Percentiles rank a stretch among this genome's conserved stretches.
These are phyloP conservation scores for Geotrichum europaeum DNA, from an alignment of 1,139 yeast genomes.

Conservation along the genomic window DNA sequence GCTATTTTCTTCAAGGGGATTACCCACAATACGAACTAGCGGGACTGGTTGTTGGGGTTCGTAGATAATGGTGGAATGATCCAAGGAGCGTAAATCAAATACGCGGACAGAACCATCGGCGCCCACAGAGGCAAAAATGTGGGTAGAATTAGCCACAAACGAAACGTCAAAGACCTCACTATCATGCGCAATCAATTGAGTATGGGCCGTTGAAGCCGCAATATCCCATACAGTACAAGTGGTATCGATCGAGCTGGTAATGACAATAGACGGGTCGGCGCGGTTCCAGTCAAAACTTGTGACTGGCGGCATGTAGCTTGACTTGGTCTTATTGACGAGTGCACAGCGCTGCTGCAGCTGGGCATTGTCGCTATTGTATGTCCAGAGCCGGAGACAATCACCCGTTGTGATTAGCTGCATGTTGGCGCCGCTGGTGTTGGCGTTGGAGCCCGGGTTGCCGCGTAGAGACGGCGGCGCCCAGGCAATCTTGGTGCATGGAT, in stretches of 20 bases:
- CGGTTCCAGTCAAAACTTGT: slow-evolving; percentile 93
- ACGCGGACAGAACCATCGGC: slow-evolving; percentile 93
- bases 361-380: slow-evolving; percentile 39
- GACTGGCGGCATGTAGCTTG: slow-evolving; percentile 46
- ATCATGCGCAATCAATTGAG: slow-evolving; percentile 95
- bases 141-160: slow-evolving; percentile 67
- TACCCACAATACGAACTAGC: slow-evolving; percentile 66
- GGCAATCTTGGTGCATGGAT: slow-evolving; percentile 62
- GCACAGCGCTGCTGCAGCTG: slow-evolving; percentile 39
- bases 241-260: slow-evolving; percentile 88
- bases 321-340: slow-evolving; percentile 39
- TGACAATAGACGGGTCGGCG: slow-evolving; percentile 60
- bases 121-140: slow-evolving; percentile 87
- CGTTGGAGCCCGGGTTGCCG: background rate
- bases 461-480: slow-evolving; percentile 55
- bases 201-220: slow-evolving; percentile 67
- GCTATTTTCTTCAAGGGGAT: slow-evolving; percentile 71
- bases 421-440: background rate
- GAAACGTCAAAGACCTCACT: slow-evolving; percentile 91
- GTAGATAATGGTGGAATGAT: slow-evolving; percentile 90
- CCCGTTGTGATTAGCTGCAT: slow-evolving; percentile 59
- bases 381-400: slow-evolving; percentile 66
- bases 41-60: slow-evolving; percentile 63
- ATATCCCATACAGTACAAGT: slow-evolving; percentile 97
- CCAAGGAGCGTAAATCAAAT: slow-evolving; percentile 81